These are phyloP conservation scores for Achaetomiella virescens DNA, from an alignment of 495 filamentous ascomycete species.

Conservation along the genomic window DNA sequence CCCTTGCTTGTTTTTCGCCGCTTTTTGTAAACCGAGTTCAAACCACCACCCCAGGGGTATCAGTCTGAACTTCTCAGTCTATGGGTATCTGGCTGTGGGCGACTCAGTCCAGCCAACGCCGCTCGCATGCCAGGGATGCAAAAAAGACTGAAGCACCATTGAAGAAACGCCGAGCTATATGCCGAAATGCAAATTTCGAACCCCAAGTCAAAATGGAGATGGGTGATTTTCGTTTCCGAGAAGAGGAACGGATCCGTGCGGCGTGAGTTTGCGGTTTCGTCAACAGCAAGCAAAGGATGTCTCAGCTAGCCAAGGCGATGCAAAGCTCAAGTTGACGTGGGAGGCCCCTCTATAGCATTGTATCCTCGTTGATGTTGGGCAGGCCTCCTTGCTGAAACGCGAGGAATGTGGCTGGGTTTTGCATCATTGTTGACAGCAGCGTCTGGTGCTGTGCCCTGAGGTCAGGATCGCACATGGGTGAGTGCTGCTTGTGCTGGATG, in stretches of 20 bases:
- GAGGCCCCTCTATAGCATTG: slow-evolving; percentile 29
- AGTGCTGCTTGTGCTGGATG: slow-evolving; percentile 68
- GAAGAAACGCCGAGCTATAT: slow-evolving; percentile 25
- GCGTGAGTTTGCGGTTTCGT: neutral
- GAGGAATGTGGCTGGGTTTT: slow-evolving; percentile 25
- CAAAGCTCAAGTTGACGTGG: neutral
- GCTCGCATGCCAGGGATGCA: slow-evolving; percentile 17
- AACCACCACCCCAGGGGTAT: slow-evolving; percentile 18
- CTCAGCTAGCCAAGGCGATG: neutral
- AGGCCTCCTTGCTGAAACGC: slow-evolving; percentile 28
- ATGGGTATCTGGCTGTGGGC: slow-evolving; percentile 22
- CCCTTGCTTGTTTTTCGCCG: neutral
- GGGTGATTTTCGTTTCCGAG: neutral
- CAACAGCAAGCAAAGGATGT: neutral
- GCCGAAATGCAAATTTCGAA: slow-evolving; percentile 20
- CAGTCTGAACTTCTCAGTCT: slow-evolving; percentile 22
- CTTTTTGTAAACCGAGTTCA: slow-evolving; percentile 8
- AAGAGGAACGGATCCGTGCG: neutral
- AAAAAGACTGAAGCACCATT: slow-evolving; percentile 8
- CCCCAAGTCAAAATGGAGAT: slow-evolving; percentile 5
- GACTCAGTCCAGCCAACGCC: slow-evolving; percentile 15
- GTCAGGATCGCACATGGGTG: slow-evolving; percentile 59
- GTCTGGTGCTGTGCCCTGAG: slow-evolving; percentile 33
- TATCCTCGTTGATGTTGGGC: slow-evolving; percentile 46
- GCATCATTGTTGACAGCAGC: slow-evolving; percentile 35